Evolutionary conservation across 2,329 filamentous ascomycete genomes (phyloP), one percentile per base, ranked within the genome.

Genomic region (Hypocreales sp.): DNA sequence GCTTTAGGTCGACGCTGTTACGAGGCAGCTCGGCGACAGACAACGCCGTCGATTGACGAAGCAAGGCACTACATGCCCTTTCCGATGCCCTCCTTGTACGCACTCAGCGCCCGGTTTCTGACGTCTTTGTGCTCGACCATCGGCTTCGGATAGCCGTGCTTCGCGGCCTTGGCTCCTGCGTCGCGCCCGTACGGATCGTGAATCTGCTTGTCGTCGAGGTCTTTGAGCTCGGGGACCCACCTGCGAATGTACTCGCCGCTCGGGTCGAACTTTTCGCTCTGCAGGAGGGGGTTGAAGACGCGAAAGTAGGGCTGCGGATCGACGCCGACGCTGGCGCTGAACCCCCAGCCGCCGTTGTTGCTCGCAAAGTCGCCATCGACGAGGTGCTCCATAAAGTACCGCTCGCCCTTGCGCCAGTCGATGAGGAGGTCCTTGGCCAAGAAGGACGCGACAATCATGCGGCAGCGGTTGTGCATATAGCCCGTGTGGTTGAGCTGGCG

Each of bases 221-320:
- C 63, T 15, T 53, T 60, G 33, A 93, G 54, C 53, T 93, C 84
- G 0, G 74, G 74, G 7, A 93, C 61, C 83, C 83, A 93, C 32
- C 70, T 71, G 20, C 79, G 64, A 30, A 93, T 92, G 46, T 87
- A 93, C 11, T 72, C 69, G 0, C 83, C 86, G 0, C 77, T 60
- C 0, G 66, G 58, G 45, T 93, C 84, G 40, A 92, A 92, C 51
- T 79, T 86, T 60, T 90, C 80, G 39, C 78, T 82, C 56, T 93
- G 84, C 12, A 81, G 54, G 24, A 83, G 47, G 1, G 84, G 84
- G 41, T 92, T 93, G 53, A 93, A 93, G 27, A 93, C 79, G 6
- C 83, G 67, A 36, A 93, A 93, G 46, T 92, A 93, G 0, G 84
- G 83, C 50, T 92, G 80, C 2, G 82, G 79, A 48, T 92, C 82